A percentile compares a stretch with the other conserved stretches of the same genome.
Evolutionary conservation across 441 rosid genomes (phyloP).

Genomic region (Iberis amara): DNA sequence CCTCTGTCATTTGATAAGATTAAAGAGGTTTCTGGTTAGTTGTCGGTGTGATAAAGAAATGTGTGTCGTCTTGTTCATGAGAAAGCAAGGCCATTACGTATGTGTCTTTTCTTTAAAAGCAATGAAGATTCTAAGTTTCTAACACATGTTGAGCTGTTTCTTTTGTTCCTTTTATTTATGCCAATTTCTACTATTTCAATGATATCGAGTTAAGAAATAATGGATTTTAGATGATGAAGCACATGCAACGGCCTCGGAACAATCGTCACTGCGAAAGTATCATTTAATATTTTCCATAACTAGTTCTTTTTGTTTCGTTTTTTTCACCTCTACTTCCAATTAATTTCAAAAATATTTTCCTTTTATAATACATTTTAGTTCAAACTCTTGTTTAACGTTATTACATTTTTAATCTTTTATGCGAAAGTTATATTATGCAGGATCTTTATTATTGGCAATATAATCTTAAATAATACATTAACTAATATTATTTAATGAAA

Average conservation of each 20-base stretch:
- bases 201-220: not conserved
- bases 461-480: too few relatives aligned
- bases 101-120: slow-evolving; percentile 11
- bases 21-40: slow-evolving; percentile 4
- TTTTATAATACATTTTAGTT: too few relatives aligned
- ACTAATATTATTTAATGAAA: too few relatives aligned
- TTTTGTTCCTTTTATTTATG: slow-evolving; percentile 8
- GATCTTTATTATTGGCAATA: too few relatives aligned
- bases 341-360: too few relatives aligned
- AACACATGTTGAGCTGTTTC: slow-evolving; percentile 27
- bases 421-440: too few relatives aligned
- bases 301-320: too few relatives aligned
- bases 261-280: slow-evolving; percentile 25
- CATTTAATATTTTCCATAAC: slow-evolving; percentile 23
- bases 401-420: too few relatives aligned
- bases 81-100: slow-evolving; percentile 8
- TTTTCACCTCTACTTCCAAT: too few relatives aligned
- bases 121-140: not conserved
- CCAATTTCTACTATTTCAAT: not conserved
- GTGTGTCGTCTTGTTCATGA: slow-evolving; percentile 22
- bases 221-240: slow-evolving; percentile 17
- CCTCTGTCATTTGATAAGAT: slow-evolving; percentile 8
- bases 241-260: slow-evolving; percentile 29
- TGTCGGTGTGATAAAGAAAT: slow-evolving; percentile 28
- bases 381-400: too few relatives aligned